Evolutionary conservation across 2,329 filamentous ascomycete species (phyloP), one percentile per base, ranked within the genome.

Genomic region (Diaporthe aspalathi): DNA sequence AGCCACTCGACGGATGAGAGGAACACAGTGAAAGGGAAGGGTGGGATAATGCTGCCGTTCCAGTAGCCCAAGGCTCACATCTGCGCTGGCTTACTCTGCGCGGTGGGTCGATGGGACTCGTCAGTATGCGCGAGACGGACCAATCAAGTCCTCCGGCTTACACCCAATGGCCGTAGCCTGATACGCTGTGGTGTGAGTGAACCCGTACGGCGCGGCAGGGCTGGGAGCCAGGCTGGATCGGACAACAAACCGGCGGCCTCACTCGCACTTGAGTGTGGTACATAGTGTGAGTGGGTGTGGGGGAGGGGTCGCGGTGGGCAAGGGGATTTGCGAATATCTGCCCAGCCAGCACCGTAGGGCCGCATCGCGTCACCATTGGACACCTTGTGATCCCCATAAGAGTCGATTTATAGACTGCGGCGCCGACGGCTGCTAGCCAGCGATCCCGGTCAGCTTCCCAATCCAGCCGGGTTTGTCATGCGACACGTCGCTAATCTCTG

Each of bases 371-470:
- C 78, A 76, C 76, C 75, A 80, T 78, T 78, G 74, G 76, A 70
- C 71, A 72, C 38, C 49, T 70, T 67, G 68, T 70, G 78, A 80
- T 80, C 75, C 76, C 75, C 79, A 80, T 81, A 82, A 78, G 77
- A 81, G 77, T 78, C 76, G 77, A 79, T 70, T 75, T 83, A 82
- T 81, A 77, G 79, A 74, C 76, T 76, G 76, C 74, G 76, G 76
- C 74, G 67, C 72, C 72, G 74, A 77, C 78, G 79, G 77, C 75
- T 80, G 81, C 67, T 52, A 65, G 69, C 62, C 22, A 68, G 49
- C 80, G 75, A 78, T 72, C 74, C 72, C 69, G 76, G 77, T 78
- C 77, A 83, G 84, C 84, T 84, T 85, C 83, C 84, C 80, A 83
- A 84, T 80, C 65, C 66, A 73, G 77, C 80, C 77, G 75, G 76